phyloP scores from a whole-genome alignment of 345 rosid genomes.

The Eutrema yunnanense region DNA sequence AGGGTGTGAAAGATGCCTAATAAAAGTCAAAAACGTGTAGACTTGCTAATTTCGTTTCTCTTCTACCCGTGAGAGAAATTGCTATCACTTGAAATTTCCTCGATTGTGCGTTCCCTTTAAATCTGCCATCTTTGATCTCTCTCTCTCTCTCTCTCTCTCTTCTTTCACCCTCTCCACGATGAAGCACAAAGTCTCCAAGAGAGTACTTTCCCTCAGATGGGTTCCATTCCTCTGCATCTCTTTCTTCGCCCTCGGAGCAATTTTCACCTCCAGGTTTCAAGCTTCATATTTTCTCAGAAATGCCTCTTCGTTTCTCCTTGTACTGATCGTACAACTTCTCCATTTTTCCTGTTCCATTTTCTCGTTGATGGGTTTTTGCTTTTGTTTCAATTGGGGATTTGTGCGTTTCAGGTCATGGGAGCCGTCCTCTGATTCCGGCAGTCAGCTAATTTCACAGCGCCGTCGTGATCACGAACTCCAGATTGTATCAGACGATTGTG shows the following conservation, averaged over 20 bases:
- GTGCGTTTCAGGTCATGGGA: slow-evolving; percentile 46
- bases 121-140: not conserved
- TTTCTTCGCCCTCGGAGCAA: slow-evolving; percentile 66
- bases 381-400: not conserved
- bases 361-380: not conserved
- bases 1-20: not conserved
- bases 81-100: not conserved
- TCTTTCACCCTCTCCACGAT: slow-evolving; percentile 27
- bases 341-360: not conserved
- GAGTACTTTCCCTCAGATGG: slow-evolving; percentile 57
- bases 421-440: slow-evolving; percentile 39
- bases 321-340: not conserved
- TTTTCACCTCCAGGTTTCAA: slow-evolving; percentile 63
- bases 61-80: not conserved
- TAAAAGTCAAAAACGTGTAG: not conserved
- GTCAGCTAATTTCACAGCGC: slow-evolving; percentile 44
- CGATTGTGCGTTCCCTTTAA: not conserved
- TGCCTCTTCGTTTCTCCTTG: not conserved
- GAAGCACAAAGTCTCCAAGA: slow-evolving; percentile 51
- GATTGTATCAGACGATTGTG: slow-evolving; percentile 49
- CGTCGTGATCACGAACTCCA: slow-evolving; percentile 61
- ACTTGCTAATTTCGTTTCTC: not conserved
- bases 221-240: slow-evolving; percentile 65
- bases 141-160: not conserved
- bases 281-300: not conserved